A percentile compares a stretch with the other conserved stretches of the same genome.
phyloP scores from a whole-genome alignment of 2,329 filamentous ascomycete species.

The Alternaria gansuensis region DNA sequence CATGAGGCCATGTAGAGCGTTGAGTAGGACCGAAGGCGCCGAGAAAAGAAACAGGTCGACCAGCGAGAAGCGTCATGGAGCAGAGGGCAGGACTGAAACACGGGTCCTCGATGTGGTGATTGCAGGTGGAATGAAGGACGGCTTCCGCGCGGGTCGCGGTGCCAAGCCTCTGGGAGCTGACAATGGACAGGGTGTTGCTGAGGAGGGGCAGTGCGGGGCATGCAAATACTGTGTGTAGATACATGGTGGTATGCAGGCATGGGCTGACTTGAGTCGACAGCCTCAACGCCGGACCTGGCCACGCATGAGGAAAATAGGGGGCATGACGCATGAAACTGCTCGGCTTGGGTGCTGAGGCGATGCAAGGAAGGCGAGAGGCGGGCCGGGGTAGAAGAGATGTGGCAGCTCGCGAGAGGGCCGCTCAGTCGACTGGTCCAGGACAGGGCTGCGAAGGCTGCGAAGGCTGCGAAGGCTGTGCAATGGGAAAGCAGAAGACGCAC shows the following conservation, averaged over 20 bases:
- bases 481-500: slow-evolving; percentile 52
- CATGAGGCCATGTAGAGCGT: slow-evolving; percentile 21
- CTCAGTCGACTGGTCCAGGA: slow-evolving; percentile 19
- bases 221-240: slow-evolving; percentile 8
- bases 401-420: slow-evolving; percentile 44
- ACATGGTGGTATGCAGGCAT: slow-evolving; percentile 20
- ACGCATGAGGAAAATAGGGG: slow-evolving; percentile 22
- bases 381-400: slow-evolving; percentile 36
- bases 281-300: slow-evolving; percentile 28
- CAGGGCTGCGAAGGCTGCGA: slow-evolving; percentile 27
- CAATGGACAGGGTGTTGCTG: slow-evolving; percentile 14
- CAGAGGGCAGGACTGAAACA: not conserved
- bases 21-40: slow-evolving; percentile 22
- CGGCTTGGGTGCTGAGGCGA: slow-evolving; percentile 15
- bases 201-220: slow-evolving; percentile 38
- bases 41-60: slow-evolving; percentile 27
- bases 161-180: slow-evolving; percentile 25
- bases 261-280: slow-evolving; percentile 26
- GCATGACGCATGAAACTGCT: slow-evolving; percentile 17
- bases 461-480: slow-evolving; percentile 30
- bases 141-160: slow-evolving; percentile 19
- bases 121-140: slow-evolving; percentile 16
- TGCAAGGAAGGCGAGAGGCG: slow-evolving; percentile 22
- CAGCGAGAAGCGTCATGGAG: slow-evolving; percentile 12
- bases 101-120: slow-evolving; percentile 18